Conservation (phyloP, 495 filamentous ascomycete species). For the Penicillium nucicola region DNA sequence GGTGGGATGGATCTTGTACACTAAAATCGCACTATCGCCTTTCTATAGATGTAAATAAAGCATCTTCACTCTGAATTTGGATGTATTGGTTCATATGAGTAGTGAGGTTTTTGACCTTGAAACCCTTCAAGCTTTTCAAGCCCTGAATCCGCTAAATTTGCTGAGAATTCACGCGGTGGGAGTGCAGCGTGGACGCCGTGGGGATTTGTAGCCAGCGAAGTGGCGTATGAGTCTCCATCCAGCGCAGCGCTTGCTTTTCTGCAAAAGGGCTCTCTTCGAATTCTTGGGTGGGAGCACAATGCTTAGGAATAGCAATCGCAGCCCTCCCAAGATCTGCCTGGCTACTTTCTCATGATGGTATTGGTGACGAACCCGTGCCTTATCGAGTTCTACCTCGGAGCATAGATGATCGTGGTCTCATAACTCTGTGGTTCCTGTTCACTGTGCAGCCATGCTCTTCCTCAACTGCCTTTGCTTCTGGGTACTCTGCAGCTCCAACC, state of each 20-base stretch:
- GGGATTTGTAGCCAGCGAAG: too few relatives aligned
- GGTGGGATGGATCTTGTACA: conserved; percentile 18
- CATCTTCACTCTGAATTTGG: conserved; percentile 17
- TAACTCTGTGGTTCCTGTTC: background rate
- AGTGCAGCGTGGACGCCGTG: too few relatives aligned
- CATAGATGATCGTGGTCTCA: too few relatives aligned
- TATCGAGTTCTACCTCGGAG: too few relatives aligned
- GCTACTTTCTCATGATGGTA: background rate
- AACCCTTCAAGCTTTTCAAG: too few relatives aligned
- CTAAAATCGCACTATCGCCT: conserved; percentile 17
- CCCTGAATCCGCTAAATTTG: too few relatives aligned
- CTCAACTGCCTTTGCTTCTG: conserved; percentile 72
- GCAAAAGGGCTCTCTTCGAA: background rate
- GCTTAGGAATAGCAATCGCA: background rate
- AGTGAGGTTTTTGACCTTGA: background rate
- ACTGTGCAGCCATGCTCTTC: conserved; percentile 69
- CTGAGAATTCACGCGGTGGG: too few relatives aligned
- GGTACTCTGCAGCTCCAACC: conserved; percentile 62
- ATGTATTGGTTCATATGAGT: background rate
- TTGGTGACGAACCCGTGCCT: background rate
- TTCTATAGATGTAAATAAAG: conserved; percentile 16
- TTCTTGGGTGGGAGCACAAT: background rate
- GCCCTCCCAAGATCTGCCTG: background rate
- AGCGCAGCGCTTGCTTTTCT: too few relatives aligned
- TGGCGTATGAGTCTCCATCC: too few relatives aligned